phyloP scores from a whole-genome alignment of 2,329 filamentous ascomycete genomes.

The Pseudonectria foliicola region DNA sequence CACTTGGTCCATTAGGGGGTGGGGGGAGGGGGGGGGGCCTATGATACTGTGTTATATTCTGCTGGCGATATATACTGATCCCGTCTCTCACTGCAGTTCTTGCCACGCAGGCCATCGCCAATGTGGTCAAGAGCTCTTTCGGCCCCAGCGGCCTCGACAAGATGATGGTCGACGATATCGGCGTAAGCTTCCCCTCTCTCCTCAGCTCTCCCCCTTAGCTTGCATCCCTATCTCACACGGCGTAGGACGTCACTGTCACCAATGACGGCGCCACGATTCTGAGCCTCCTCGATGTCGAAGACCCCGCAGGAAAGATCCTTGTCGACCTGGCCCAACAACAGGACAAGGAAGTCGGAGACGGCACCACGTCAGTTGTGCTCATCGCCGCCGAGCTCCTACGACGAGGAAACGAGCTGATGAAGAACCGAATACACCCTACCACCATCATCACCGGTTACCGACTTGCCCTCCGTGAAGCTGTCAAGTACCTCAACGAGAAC shows the following conservation, averaged over 20 bases:
- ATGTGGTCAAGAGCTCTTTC: slow-evolving; percentile 98
- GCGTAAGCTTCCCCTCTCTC: slow-evolving; percentile 47
- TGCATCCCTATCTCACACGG: slow-evolving; percentile 13
- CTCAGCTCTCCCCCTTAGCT: slow-evolving; percentile 9
- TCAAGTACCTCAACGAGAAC: slow-evolving; percentile 99
- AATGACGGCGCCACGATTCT: slow-evolving; percentile 98
- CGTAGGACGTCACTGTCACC: slow-evolving; percentile 90
- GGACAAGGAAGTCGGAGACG: slow-evolving; percentile 98
- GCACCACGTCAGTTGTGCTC: slow-evolving; percentile 94
- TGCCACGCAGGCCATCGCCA: slow-evolving; percentile 93
- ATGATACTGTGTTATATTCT: slow-evolving; percentile 11
- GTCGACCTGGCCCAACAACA: slow-evolving; percentile 97
- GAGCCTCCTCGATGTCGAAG: slow-evolving; percentile 89
- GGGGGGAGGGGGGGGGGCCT: slow-evolving; percentile 17
- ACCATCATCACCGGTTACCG: slow-evolving; percentile 99
- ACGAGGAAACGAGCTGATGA: slow-evolving; percentile 96
- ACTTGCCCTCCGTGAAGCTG: slow-evolving; percentile 86
- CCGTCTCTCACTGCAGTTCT: slow-evolving; percentile 51
- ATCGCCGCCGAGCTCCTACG: slow-evolving; percentile 93
- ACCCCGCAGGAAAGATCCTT: slow-evolving; percentile 96
- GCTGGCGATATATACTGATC: slow-evolving; percentile 11
- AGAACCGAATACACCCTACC: slow-evolving; percentile 98
- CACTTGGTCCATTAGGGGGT: slow-evolving; percentile 6
- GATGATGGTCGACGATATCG: slow-evolving; percentile 99
- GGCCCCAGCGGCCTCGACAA: slow-evolving; percentile 96